Evolutionary conservation across 1,139 yeast species (phyloP), one percentile per base, ranked within the genome.

Genomic region (Saccharomycopsis hybrid): DNA sequence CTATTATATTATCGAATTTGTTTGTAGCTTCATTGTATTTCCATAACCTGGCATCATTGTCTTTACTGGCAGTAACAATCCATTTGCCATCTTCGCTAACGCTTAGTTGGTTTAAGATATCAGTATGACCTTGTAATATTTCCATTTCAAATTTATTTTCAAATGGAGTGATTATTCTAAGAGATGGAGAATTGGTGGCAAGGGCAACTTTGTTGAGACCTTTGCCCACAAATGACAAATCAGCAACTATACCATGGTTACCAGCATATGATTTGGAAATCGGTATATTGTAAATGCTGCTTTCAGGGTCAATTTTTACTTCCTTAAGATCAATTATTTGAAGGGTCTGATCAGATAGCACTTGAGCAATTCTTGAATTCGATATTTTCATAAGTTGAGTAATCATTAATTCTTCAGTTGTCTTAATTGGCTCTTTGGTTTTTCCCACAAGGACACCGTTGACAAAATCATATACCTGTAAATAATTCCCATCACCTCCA

Each of bases 51-150:
- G 95, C 95, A 45, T 82, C 82, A 56, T 80, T 76, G 63, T 92
- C 99, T 66, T 92, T 94, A n/a, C 95, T 84, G 0, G 92, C 97
- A 2, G 97, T 85, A 3, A 86, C 94, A 28, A 92, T 68, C 97
- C 97, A 92, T 51, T 66, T 59, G 0, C 97, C 98, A 64, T 90
- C 92, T 25, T 69, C 69, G 0, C 89, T 78, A 1, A 81, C 77
- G 64, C 88, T 97, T 30, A 94, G 63, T 35, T 86, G 78, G 61
- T 92, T 87, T 48, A 92, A 78, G 55, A 92, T 72, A 65, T 94
- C 98, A 2, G 76, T 76, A 65, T 92, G 98, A 2, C 95, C 97
- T 54, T 84, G 85, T 52, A 78, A 75, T 28, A 87, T 68, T 25
- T 71, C 73, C 56, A 84, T 80, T 56, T 82, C 86, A 44, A 84